Evolutionary conservation across 139 green algal genomes (phyloP).

Genomic region (Astrephomene gubernaculifera): DNA sequence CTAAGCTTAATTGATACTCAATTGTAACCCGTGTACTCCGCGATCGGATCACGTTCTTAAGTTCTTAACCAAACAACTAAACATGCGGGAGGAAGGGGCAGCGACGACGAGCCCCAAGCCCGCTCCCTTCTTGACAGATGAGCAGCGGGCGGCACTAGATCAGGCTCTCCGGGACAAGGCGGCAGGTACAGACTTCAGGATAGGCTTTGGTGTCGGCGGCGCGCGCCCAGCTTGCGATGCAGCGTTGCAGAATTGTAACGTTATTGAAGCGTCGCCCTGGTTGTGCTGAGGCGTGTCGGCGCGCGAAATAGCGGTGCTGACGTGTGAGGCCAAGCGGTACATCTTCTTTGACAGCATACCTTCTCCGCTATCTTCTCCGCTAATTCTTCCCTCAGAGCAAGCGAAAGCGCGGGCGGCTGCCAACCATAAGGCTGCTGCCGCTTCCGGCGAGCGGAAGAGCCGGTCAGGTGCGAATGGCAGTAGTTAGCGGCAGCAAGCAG

Average conservation of each 20-base stretch:
- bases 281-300: background rate
- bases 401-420: constrained; percentile 7
- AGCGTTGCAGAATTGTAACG: no score
- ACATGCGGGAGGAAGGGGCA: constrained; percentile 22
- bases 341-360: background rate
- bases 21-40: background rate
- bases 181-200: constrained; percentile 33
- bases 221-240: no score
- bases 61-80: constrained; percentile 3
- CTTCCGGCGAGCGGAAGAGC: constrained; percentile 32
- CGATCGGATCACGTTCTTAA: background rate
- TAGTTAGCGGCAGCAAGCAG: no score
- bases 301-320: background rate
- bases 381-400: background rate
- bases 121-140: constrained; percentile 77
- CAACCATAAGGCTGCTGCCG: constrained; percentile 1
- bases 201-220: no score
- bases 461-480: constrained; percentile 13
- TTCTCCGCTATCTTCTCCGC: background rate
- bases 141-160: constrained; percentile 82
- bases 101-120: constrained; percentile 15
- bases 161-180: constrained; percentile 77
- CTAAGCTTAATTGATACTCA: no score
- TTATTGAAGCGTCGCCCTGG: no score
- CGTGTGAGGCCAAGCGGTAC: constrained; percentile 1